phyloP scores from a whole-genome alignment of 805 yeast genomes.

The Metschnikowia amazonensis region DNA sequence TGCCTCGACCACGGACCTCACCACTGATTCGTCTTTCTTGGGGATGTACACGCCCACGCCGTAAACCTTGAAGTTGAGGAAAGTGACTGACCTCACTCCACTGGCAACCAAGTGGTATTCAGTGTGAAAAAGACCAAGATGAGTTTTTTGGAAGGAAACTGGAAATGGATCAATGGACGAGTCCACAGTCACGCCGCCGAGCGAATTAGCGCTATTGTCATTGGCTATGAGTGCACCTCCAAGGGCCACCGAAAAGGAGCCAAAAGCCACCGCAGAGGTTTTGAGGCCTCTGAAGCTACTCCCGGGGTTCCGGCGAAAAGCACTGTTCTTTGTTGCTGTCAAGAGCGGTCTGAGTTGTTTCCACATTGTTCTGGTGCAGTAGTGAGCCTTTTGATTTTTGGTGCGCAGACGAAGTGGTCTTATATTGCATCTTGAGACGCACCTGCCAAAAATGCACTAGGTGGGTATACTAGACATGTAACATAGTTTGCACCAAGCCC shows the following conservation, averaged over 20 bases:
- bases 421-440: background rate
- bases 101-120: slow-evolving; percentile 63
- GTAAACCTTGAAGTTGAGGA: slow-evolving; percentile 77
- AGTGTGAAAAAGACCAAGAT: slow-evolving; percentile 22
- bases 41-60: slow-evolving; percentile 82
- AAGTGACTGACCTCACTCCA: slow-evolving; percentile 82
- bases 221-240: slow-evolving; percentile 19
- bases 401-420: background rate
- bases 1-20: slow-evolving; percentile 8
- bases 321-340: background rate
- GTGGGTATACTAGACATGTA: background rate
- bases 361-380: slow-evolving; percentile 2
- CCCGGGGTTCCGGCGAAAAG: background rate
- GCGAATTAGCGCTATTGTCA: slow-evolving; percentile 19
- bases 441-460: background rate
- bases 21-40: slow-evolving; percentile 43
- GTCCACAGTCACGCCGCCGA: slow-evolving; percentile 41
- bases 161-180: slow-evolving; percentile 51
- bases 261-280: slow-evolving; percentile 7
- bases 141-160: slow-evolving; percentile 2
- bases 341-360: slow-evolving; percentile 1
- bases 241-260: slow-evolving; percentile 16
- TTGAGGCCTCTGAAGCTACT: background rate
- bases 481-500: too few species aligned
- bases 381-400: background rate